A percentile compares a stretch with the other conserved stretches of the same genome.
phyloP scores from a whole-genome alignment of 495 filamentous ascomycete species.

The Penicillium silybi region DNA sequence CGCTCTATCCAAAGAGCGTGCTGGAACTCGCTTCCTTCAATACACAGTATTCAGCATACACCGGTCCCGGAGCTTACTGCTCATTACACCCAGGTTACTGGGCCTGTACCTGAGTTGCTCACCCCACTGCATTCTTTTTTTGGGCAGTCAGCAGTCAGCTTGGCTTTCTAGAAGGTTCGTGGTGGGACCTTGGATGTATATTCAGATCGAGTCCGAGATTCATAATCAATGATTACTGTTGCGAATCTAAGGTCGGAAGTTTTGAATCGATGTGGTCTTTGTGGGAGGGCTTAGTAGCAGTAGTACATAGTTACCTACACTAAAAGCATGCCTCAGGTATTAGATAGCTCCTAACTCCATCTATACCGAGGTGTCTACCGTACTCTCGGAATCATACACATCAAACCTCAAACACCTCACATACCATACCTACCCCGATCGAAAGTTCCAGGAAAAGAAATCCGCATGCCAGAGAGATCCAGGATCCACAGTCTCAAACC shows the following conservation, averaged over 20 bases:
- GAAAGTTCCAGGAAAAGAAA: neutral
- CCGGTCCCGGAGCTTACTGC: neutral
- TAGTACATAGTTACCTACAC: no score
- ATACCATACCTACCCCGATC: no score
- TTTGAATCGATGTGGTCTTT: no score
- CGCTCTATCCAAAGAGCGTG: constrained; percentile 21
- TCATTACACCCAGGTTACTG: constrained; percentile 4
- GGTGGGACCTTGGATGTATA: neutral
- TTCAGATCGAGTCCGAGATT: neutral
- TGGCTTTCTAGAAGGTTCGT: constrained; percentile 17
- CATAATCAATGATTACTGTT: neutral
- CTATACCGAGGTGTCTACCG: neutral
- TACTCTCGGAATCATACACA: neutral
- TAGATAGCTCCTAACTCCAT: neutral
- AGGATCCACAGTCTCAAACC: neutral
- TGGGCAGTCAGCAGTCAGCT: constrained; percentile 4
- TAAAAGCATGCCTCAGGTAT: neutral
- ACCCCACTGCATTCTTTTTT: constrained; percentile 15
- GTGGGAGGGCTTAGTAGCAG: neutral
- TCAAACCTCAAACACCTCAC: neutral
- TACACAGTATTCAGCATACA: constrained; percentile 24
- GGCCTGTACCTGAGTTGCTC: constrained; percentile 12
- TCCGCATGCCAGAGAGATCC: neutral
- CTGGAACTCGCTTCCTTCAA: constrained; percentile 18
- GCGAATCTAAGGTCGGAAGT: no score